Percentiles rank a stretch among this genome's conserved stretches.
These are phyloP conservation scores for Xylariaceae sp. DNA, from an alignment of 2,329 filamentous ascomycete genomes.

Conservation along the genomic window DNA sequence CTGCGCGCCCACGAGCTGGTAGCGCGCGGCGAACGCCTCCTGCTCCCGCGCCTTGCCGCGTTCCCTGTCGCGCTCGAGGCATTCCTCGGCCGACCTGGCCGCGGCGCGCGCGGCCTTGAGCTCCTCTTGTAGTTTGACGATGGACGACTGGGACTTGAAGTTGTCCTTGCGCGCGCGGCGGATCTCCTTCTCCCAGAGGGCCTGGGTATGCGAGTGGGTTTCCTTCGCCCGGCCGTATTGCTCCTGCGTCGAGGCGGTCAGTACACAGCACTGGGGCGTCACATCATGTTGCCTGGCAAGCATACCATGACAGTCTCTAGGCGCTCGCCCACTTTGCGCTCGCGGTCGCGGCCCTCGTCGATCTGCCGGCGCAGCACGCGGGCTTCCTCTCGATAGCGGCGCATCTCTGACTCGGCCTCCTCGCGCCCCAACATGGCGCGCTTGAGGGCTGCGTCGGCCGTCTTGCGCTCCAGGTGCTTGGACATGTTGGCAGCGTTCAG, in stretches of 20 bases:
- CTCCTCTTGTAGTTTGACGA: constrained; percentile 68
- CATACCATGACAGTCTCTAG: constrained; percentile 61
- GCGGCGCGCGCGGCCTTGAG: constrained; percentile 53
- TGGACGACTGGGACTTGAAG: constrained; percentile 63
- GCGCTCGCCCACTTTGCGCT: constrained; percentile 58
- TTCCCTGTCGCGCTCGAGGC: constrained; percentile 55
- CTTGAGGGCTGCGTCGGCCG: constrained; percentile 57
- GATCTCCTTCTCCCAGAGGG: constrained; percentile 68
- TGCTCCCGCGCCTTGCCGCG: constrained; percentile 56
- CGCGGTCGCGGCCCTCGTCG: constrained; percentile 59
- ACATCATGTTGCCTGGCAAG: no score
- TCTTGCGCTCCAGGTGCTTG: constrained; percentile 56
- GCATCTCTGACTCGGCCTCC: constrained; percentile 63
- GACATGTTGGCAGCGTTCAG: constrained; percentile 28
- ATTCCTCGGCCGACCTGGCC: constrained; percentile 49
- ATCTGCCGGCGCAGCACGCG: constrained; percentile 47
- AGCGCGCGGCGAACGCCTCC: constrained; percentile 60
- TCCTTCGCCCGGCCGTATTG: constrained; percentile 64
- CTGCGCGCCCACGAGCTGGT: constrained; percentile 56
- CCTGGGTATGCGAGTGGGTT: constrained; percentile 57
- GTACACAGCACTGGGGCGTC: no score
- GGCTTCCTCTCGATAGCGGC: constrained; percentile 54
- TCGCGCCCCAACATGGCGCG: constrained; percentile 62
- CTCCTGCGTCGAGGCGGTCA: constrained; percentile 43
- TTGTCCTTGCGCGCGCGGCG: constrained; percentile 62